A percentile compares a stretch with the other conserved stretches of the same genome.
These are phyloP conservation scores for Pseudocercospora fijiensis DNA, from an alignment of 2,329 filamentous ascomycete genomes.

Conservation along the genomic window DNA sequence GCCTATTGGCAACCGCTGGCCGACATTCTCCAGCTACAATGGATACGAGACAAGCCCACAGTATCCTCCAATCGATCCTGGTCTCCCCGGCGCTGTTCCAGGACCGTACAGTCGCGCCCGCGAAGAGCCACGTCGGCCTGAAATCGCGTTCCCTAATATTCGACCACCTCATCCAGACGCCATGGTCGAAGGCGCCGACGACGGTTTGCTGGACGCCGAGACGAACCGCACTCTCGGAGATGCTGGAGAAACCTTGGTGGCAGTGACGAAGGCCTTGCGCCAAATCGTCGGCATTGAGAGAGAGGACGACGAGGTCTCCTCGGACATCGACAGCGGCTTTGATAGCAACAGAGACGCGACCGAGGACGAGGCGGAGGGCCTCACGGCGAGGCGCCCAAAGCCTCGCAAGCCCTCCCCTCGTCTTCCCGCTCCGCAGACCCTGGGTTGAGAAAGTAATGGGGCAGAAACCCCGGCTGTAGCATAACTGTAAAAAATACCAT, in stretches of 20 bases:
- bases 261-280: conserved; percentile 16
- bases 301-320: conserved; percentile 21
- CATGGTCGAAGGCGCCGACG: conserved; percentile 35
- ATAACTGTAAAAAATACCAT: neutral
- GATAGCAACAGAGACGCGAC: conserved; percentile 26
- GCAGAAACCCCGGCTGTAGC: neutral
- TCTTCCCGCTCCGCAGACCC: neutral
- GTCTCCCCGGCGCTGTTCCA: conserved; percentile 20
- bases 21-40: conserved; percentile 23
- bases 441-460: neutral
- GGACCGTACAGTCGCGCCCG: conserved; percentile 20
- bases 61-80: conserved; percentile 13
- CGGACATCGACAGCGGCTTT: conserved; percentile 26
- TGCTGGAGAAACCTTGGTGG: conserved; percentile 22
- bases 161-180: conserved; percentile 34
- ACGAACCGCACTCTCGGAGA: conserved; percentile 34
- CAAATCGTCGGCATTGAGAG: conserved; percentile 19
- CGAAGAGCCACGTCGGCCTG: conserved; percentile 20
- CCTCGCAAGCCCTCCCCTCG: conserved; percentile 8
- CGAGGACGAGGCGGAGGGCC: conserved; percentile 22
- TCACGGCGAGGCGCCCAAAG: conserved; percentile 11
- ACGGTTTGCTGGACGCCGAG: conserved; percentile 33
- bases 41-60: conserved; percentile 20
- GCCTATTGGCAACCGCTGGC: conserved; percentile 20
- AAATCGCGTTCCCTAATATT: conserved; percentile 34